Evolutionary conservation across 83 land plant genomes (phyloP).

Genomic region (Diphasiastrum complanatum): DNA sequence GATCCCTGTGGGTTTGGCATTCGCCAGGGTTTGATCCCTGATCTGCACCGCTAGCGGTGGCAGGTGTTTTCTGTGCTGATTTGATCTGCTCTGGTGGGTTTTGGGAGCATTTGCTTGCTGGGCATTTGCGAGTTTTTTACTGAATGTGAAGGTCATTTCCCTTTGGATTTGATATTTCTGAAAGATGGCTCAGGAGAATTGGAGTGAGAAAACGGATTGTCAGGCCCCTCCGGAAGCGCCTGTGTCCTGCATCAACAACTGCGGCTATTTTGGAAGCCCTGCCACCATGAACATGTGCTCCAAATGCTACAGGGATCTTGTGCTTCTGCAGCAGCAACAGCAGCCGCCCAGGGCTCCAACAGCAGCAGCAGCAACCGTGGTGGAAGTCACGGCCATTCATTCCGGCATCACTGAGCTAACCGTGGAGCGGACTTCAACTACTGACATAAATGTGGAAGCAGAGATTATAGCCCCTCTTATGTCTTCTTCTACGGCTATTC

Average conservation of each 20-base stretch:
- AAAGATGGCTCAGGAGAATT: neutral
- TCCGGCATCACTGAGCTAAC: no score
- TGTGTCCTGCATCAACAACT: neutral
- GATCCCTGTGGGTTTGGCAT: no score
- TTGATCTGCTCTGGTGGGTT: no score
- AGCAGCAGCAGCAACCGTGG: neutral
- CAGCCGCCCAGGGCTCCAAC: neutral
- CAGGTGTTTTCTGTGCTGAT: no score
- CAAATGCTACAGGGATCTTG: neutral
- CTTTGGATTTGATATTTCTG: no score
- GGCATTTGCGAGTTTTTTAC: no score
- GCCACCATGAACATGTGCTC: neutral
- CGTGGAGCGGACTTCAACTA: no score
- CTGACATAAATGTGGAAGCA: neutral
- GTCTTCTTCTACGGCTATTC: neutral
- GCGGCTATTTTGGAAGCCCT: neutral
- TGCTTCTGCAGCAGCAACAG: neutral
- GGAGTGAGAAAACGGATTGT: neutral
- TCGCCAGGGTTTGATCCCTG: no score
- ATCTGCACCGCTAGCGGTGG: no score
- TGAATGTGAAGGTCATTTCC: no score
- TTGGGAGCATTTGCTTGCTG: no score
- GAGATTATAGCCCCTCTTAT: neutral
- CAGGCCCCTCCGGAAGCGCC: slow-evolving; percentile 1
- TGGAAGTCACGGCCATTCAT: no score